Conservation (phyloP, 352 stramenopile genomes). For the Phytopythium ostracodes region DNA sequence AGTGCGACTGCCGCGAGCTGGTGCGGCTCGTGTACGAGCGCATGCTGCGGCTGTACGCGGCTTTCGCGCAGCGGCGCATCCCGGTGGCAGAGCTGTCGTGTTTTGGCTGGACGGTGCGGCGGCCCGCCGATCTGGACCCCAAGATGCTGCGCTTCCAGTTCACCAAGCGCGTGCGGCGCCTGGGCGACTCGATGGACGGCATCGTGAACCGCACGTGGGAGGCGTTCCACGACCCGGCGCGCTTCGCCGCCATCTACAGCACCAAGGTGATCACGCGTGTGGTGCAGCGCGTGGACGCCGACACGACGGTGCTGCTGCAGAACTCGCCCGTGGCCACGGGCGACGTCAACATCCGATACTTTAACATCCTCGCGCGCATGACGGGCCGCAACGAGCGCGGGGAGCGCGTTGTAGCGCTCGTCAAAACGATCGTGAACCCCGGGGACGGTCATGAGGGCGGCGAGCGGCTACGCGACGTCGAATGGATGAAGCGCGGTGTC, state of each 20-base stretch:
- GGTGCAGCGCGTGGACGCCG: slow-evolving; percentile 26
- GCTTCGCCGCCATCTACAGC: slow-evolving; percentile 39
- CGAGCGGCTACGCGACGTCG: slow-evolving; percentile 26
- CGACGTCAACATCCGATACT: slow-evolving; percentile 30
- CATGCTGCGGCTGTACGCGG: slow-evolving; percentile 28
- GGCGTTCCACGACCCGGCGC: slow-evolving; percentile 31
- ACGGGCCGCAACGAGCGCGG: slow-evolving; percentile 21
- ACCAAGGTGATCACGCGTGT: slow-evolving; percentile 31
- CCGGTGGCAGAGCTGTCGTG: slow-evolving; percentile 26
- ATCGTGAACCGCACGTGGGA: slow-evolving; percentile 39
- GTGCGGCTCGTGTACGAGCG: slow-evolving; percentile 27
- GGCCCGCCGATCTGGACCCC: slow-evolving; percentile 18
- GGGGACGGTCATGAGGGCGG: slow-evolving; percentile 15
- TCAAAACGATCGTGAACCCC: slow-evolving; percentile 40
- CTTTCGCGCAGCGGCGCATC: slow-evolving; percentile 27
- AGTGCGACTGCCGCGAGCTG: slow-evolving; percentile 22
- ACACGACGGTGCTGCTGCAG: slow-evolving; percentile 38
- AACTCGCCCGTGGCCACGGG: slow-evolving; percentile 29
- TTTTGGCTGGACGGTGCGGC: slow-evolving; percentile 33
- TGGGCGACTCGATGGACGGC: slow-evolving; percentile 33
- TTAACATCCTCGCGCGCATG: slow-evolving; percentile 36
- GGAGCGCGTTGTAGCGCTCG: slow-evolving; percentile 32
- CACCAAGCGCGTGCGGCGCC: slow-evolving; percentile 27
- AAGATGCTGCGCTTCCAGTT: slow-evolving; percentile 40
- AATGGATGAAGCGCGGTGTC: slow-evolving; percentile 45